Base-by-base conservation (phyloP, 495 filamentous ascomycete species). In the Echria macrotheca region DNA sequence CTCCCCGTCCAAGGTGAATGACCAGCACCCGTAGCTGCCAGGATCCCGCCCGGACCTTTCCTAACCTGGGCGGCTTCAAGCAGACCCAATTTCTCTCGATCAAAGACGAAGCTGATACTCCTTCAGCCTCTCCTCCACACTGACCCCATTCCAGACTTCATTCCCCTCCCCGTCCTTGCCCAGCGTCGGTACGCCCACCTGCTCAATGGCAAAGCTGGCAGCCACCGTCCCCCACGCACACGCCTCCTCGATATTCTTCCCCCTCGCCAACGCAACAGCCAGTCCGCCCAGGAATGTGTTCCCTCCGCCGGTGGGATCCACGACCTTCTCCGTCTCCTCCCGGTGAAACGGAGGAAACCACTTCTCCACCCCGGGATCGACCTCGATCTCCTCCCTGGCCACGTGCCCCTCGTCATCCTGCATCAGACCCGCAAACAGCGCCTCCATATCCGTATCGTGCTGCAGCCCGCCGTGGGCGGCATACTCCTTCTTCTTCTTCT, bases 261-360 rank as follows among this genome's bases (percentile, higher is more conserved):
- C 82, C 19, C 83, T 73, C 11, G 84, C 80, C 51, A 95, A 66
- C 1, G 84, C 89, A 18, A 91, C 80, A 0, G 82, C 76, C n/a
- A 96, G 60, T 4, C 79, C 93, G 6, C 93, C 93, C 0, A 97
- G 73, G 59, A 96, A 98, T 0, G 85, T 83, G 64, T 98, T 98
- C 0, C 93, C 93, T 17, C 91, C 93, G n/a, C 93, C 93, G 0
- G 93, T 98, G 0, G 91, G 91, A 65, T 98, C 93, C 12, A 94
- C 69, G 6, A 97, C 88, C 43, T 73, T 58, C 12, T 75, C 69
- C 59, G 75, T 81, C 3, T 81, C 80, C 31, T 75, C 71, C 0
- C 65, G 41, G 45, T 78, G 73, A 53, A 74, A 80, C 0, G 80
- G 71, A 8, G 80, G 78, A 15, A 83, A 50, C 79, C 79, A 82